Conservation (phyloP, 768 basidiomycete genomes). For the Boletus tomentosulus region DNA sequence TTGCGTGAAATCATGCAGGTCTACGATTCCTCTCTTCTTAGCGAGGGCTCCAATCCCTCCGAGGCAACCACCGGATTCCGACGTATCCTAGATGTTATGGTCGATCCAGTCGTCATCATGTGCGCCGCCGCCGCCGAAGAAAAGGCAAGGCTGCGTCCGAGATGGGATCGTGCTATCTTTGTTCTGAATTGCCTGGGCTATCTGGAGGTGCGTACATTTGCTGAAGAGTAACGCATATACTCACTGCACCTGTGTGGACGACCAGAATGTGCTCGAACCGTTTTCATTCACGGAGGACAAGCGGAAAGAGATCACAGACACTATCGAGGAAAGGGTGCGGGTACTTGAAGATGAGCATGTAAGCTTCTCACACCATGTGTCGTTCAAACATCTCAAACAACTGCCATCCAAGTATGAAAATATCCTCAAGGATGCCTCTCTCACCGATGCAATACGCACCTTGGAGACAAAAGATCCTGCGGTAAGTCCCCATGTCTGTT, state of each 20-base stretch:
- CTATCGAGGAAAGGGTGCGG: slow-evolving; percentile 60
- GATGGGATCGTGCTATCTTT: slow-evolving; percentile 83
- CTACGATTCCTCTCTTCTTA: slow-evolving; percentile 81
- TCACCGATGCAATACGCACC: slow-evolving; percentile 19
- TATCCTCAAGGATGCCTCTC: slow-evolving; percentile 28
- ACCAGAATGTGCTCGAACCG: slow-evolving; percentile 59
- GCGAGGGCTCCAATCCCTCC: slow-evolving; percentile 32
- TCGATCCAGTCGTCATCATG: slow-evolving; percentile 81
- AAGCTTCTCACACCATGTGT: slow-evolving; percentile 27
- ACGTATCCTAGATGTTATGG: slow-evolving; percentile 71
- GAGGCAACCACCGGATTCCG: slow-evolving; percentile 17
- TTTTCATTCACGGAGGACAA: slow-evolving; percentile 67
- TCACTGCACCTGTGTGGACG: not conserved
- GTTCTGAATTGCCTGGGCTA: slow-evolving; percentile 84
- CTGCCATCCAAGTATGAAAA: slow-evolving; percentile 5
- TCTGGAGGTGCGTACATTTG: slow-evolving; percentile 54
- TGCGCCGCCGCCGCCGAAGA: slow-evolving; percentile 64
- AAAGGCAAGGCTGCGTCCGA: slow-evolving; percentile 48
- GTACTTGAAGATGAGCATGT: slow-evolving; percentile 82
- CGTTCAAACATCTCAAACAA: not conserved
- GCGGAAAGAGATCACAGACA: slow-evolving; percentile 49
- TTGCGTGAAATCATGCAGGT: slow-evolving; percentile 87
- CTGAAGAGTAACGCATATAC: not conserved
- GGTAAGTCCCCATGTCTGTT: slow-evolving; percentile 5
- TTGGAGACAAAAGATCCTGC: slow-evolving; percentile 20